phyloP scores from a whole-genome alignment of 768 basidiomycete species.

The Collybiopsis luxurians region DNA sequence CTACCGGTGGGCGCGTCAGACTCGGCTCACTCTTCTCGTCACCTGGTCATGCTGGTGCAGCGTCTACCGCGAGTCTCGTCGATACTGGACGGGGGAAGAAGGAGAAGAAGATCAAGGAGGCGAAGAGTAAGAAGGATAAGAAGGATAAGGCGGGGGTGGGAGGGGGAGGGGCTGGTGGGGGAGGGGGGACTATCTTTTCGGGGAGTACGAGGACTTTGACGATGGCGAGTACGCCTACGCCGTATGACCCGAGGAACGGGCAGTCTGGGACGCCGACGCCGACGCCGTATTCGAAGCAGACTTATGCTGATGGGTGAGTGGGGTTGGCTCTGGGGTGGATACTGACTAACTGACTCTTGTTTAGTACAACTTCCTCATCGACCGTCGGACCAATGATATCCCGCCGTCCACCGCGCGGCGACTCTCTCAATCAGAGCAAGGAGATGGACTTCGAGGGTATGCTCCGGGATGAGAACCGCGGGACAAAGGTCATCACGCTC shows the following conservation, averaged over 20 bases:
- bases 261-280: background rate
- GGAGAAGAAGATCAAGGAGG: background rate
- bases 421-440: no score
- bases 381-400: no score
- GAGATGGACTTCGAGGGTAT: background rate
- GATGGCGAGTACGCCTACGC: background rate
- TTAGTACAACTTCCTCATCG: no score
- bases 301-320: background rate
- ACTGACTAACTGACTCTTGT: no score
- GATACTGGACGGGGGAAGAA: background rate
- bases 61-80: background rate
- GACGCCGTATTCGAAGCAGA: background rate
- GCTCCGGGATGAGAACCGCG: slow-evolving; percentile 8
- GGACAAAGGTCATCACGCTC: slow-evolving; percentile 44
- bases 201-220: slow-evolving; percentile 2
- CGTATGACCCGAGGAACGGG: background rate
- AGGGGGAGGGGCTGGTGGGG: no score
- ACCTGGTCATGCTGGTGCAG: background rate
- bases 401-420: background rate
- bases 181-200: background rate
- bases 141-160: background rate
- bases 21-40: background rate
- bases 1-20: background rate
- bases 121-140: background rate
- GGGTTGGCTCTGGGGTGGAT: no score